These are phyloP conservation scores for Didymella keratinophila DNA, from an alignment of 2,329 filamentous ascomycete species.

Conservation along the genomic window DNA sequence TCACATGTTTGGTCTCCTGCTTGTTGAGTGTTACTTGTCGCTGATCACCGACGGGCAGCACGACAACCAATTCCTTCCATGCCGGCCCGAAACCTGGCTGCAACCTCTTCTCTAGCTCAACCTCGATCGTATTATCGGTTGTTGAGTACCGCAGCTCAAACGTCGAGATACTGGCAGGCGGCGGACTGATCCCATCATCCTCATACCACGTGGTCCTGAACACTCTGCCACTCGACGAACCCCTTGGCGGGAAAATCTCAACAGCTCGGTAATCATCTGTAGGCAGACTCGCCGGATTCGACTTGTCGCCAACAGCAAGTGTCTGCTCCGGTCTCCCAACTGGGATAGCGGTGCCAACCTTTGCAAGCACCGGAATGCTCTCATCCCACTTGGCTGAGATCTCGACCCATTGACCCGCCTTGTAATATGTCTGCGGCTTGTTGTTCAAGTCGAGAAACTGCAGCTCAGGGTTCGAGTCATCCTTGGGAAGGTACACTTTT, in stretches of 20 bases:
- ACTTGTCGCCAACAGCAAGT: constrained; percentile 59
- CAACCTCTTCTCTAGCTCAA: constrained; percentile 53
- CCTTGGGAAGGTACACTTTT: constrained; percentile 68
- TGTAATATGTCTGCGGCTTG: constrained; percentile 65
- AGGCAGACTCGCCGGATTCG: constrained; percentile 56
- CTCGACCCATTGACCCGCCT: constrained; percentile 62
- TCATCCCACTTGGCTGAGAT: constrained; percentile 61
- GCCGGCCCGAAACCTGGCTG: constrained; percentile 56
- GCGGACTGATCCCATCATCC: constrained; percentile 64
- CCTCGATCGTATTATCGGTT: constrained; percentile 54
- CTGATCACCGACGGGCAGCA: constrained; percentile 61
- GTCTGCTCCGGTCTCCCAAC: constrained; percentile 62
- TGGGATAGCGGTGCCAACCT: constrained; percentile 62
- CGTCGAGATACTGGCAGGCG: constrained; percentile 39
- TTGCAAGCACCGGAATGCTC: constrained; percentile 65
- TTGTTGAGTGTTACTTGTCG: constrained; percentile 29
- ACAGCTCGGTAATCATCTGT: constrained; percentile 64
- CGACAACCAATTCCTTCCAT: constrained; percentile 60
- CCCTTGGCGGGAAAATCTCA: constrained; percentile 64
- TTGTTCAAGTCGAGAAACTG: constrained; percentile 72
- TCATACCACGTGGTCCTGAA: constrained; percentile 61
- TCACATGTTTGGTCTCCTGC: too few species aligned
- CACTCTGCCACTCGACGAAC: constrained; percentile 46
- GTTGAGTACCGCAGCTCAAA: constrained; percentile 42
- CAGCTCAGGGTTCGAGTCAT: constrained; percentile 51